These are phyloP conservation scores for Amanita pallidorosea DNA, from an alignment of 768 basidiomycete species.

Conservation along the genomic window DNA sequence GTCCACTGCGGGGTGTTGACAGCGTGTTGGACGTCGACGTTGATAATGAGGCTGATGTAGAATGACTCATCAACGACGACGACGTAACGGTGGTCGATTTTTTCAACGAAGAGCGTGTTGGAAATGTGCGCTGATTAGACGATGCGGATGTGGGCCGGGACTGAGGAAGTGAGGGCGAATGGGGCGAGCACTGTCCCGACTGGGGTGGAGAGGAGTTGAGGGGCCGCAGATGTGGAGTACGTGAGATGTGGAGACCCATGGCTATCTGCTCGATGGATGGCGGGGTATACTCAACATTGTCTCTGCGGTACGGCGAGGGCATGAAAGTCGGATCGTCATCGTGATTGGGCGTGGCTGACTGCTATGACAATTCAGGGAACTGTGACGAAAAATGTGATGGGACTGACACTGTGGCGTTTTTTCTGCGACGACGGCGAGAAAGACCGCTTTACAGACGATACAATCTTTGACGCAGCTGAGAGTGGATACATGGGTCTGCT, in stretches of 20 bases:
- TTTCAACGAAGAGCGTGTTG: constrained; percentile 57
- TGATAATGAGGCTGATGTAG: constrained; percentile 37
- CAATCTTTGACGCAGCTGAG: constrained; percentile 3
- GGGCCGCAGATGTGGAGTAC: constrained; percentile 60
- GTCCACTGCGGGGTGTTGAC: constrained; percentile 17
- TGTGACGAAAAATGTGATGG: background rate
- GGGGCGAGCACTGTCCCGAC: constrained; percentile 6
- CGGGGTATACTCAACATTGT: constrained; percentile 20
- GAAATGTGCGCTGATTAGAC: constrained; percentile 39
- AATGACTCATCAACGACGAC: constrained; percentile 25
- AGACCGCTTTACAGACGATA: constrained; percentile 4
- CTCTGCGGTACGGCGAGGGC: constrained; percentile 13
- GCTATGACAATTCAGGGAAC: background rate
- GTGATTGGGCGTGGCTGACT: constrained; percentile 6
- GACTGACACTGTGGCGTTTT: constrained; percentile 11
- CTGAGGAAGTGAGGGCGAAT: constrained; percentile 13
- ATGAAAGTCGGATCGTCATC: constrained; percentile 11
- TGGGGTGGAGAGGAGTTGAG: constrained; percentile 16
- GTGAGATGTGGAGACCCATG: constrained; percentile 71
- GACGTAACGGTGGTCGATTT: constrained; percentile 30
- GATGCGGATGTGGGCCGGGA: constrained; percentile 12
- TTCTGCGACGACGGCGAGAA: constrained; percentile 11
- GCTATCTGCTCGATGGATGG: constrained; percentile 58
- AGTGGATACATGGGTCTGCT: constrained; percentile 1
- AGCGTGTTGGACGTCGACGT: constrained; percentile 33